Percentiles rank a stretch among this genome's conserved stretches.
These are phyloP conservation scores for Sporothrix schenckii DNA, from an alignment of 2,329 filamentous ascomycete genomes.

Conservation along the genomic window DNA sequence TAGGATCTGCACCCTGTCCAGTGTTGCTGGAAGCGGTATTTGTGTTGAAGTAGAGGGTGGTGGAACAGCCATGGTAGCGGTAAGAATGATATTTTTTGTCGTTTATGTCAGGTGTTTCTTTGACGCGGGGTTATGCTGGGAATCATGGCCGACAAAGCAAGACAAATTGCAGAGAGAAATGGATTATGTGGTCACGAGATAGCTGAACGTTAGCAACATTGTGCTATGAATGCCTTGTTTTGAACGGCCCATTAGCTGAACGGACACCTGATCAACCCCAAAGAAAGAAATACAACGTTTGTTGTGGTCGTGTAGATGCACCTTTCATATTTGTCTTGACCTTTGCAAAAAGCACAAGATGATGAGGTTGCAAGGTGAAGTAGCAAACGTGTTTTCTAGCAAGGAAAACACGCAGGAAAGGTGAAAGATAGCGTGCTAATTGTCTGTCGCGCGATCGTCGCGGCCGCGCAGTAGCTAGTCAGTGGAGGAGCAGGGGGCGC, in stretches of 20 bases:
- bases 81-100: not conserved
- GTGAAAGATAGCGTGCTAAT: conserved; percentile 22
- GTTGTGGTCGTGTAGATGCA: not conserved
- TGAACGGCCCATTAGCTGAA: not conserved
- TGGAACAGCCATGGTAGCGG: conserved; percentile 26
- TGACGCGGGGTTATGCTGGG: not conserved
- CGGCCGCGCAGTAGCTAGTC: conserved; percentile 30
- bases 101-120: not conserved
- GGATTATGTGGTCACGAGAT: conserved; percentile 20
- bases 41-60: not conserved
- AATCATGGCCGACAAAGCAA: not conserved
- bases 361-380: conserved; percentile 10
- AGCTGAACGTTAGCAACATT: not conserved
- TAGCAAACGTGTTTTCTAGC: conserved; percentile 21
- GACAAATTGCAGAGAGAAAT: conserved; percentile 10
- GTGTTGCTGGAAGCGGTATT: conserved; percentile 48
- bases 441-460: conserved; percentile 34
- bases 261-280: not conserved
- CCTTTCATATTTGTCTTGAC: conserved; percentile 3
- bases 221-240: conserved; percentile 1
- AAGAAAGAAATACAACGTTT: not conserved
- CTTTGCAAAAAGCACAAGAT: conserved; percentile 7
- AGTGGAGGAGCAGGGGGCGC: conserved; percentile 25
- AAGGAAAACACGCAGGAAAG: conserved; percentile 1
- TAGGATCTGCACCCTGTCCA: conserved; percentile 57